Conservation (phyloP, 2,329 filamentous ascomycete genomes). For the Geosmithia morbida region DNA sequence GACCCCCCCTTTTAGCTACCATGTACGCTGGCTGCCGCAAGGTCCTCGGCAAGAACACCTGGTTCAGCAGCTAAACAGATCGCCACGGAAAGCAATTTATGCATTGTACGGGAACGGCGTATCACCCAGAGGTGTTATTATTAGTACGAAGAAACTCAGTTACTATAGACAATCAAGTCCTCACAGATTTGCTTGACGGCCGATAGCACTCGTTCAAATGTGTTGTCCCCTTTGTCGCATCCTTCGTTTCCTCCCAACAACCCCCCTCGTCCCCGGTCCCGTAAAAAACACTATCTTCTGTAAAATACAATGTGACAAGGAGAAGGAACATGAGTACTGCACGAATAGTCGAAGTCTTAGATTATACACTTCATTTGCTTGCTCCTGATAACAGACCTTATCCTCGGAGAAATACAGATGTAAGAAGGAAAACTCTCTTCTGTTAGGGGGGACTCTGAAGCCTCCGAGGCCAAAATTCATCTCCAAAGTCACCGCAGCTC, state of each 20-base stretch:
- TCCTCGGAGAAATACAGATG: background rate
- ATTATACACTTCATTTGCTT: background rate
- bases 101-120: background rate
- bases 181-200: background rate
- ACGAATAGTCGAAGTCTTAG: background rate
- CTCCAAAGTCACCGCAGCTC: background rate
- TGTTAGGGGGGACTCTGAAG: too few species aligned
- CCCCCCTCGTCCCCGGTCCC: background rate
- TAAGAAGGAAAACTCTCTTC: background rate
- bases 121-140: background rate
- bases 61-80: constrained; percentile 31
- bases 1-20: constrained; percentile 20
- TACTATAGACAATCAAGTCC: constrained; percentile 1
- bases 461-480: background rate
- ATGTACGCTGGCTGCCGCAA: constrained; percentile 65
- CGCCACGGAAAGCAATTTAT: background rate
- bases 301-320: background rate
- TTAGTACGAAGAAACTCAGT: background rate
- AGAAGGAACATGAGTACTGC: background rate
- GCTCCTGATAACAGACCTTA: background rate
- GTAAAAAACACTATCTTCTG: constrained; percentile 4
- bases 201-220: constrained; percentile 2
- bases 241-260: background rate
- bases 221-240: constrained; percentile 1
- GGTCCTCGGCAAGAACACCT: constrained; percentile 66